Conservation (phyloP, 192 early-diverging fungal genomes). For the Coemansia sp. region DNA sequence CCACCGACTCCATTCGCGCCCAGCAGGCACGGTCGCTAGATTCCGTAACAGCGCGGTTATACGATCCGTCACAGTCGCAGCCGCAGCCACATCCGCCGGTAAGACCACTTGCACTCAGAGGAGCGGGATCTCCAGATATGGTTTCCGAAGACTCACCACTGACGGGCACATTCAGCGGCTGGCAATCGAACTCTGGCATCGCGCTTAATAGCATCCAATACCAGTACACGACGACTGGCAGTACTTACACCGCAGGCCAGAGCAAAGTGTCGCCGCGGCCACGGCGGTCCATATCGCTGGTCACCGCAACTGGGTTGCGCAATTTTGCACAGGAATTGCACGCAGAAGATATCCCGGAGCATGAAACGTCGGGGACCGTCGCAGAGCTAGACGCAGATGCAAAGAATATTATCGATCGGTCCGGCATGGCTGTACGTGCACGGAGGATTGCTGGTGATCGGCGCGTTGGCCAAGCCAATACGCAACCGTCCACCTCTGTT, state of each 20-base stretch:
- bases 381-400: not conserved
- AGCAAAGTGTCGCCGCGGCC: constrained; percentile 21
- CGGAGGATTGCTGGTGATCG: constrained; percentile 29
- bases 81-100: constrained; percentile 4
- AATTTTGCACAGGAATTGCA: not conserved
- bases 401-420: constrained; percentile 22
- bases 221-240: constrained; percentile 25
- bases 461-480: constrained; percentile 16
- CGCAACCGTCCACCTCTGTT: not conserved
- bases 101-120: not conserved
- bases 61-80: constrained; percentile 29
- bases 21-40: constrained; percentile 25
- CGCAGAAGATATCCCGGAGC: not conserved
- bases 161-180: constrained; percentile 12
- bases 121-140: constrained; percentile 6
- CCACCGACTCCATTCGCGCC: not conserved
- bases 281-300: constrained; percentile 48
- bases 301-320: constrained; percentile 8
- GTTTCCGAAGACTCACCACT: constrained; percentile 7
- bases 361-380: not conserved
- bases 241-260: not conserved
- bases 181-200: constrained; percentile 28
- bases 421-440: constrained; percentile 31
- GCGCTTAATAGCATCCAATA: constrained; percentile 47
- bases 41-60: constrained; percentile 46